Evolutionary conservation across 1,139 yeast genomes (phyloP), one percentile per base, ranked within the genome.

Genomic region (Scheffersomyces stambukii): DNA sequence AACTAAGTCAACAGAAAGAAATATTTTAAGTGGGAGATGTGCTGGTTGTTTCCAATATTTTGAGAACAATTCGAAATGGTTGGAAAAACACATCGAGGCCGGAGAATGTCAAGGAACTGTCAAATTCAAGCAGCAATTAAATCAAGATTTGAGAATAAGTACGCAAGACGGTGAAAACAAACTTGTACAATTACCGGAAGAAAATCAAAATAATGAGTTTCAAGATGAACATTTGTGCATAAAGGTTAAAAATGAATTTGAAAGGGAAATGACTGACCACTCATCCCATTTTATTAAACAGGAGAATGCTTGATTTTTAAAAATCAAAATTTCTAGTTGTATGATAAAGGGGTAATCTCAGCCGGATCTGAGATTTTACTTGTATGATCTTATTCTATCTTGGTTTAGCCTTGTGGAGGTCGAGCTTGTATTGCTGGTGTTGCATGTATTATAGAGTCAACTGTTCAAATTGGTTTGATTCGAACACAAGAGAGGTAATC

Each of bases 1-100:
- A 3, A 73, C 78, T 6, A 67, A 65, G 39, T 61, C 71, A 11
- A 57, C 44, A 36, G 71, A 69, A 35, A 51, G 80, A 33, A 57
- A 53, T 36, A 45, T 50, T 25, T 57, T 59, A 16, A 57, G 67
- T 20, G 81, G 80, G 8, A 50, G 76, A 36, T 75, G 81, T 53
- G 76, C 75, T 16, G 77, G 78, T 28, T 75, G 81, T 43, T 73
- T 71, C 43, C 56, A 63, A 36, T 64, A 50, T 45, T 75, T 71
- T 38, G 59, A 60, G 24, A 66, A 60, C 37, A 73, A 73, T 42
- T 43, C 53, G 22, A 60, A 59, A 19, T 75, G 81, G 81, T 52
- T 74, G 25, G 70, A 60, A 29, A 50, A 50, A 16, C 81, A 75
- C 47, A 67, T 75, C 31, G 72, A 65, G 40, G 53, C 55, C 9